A percentile compares a stretch with the other conserved stretches of the same genome.
Conservation (phyloP, 495 filamentous ascomycete species). For the Talaromyces liani region DNA sequence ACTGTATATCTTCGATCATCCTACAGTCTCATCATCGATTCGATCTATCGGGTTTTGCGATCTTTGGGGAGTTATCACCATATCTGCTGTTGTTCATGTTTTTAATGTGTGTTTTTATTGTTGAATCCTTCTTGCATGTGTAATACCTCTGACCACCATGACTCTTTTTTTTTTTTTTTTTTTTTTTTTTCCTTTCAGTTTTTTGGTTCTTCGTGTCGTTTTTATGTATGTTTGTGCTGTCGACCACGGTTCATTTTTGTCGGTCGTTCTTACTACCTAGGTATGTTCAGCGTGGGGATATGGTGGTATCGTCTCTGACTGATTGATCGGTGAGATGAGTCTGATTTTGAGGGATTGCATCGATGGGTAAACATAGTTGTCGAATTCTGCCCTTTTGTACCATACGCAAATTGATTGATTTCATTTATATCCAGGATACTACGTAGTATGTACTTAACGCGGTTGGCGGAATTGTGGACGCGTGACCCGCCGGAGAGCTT, state of each 20-base stretch:
- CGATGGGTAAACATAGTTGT: not conserved
- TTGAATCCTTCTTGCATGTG: not conserved
- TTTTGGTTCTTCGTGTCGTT: not conserved
- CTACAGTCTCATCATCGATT: not conserved
- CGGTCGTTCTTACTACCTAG: not conserved
- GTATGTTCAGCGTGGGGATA: not conserved
- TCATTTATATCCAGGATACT: not conserved
- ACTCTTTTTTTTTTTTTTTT: not conserved
- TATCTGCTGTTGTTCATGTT: not conserved
- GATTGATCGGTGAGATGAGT: not conserved
- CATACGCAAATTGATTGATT: not conserved
- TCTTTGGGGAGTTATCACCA: not conserved
- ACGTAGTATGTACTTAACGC: not conserved
- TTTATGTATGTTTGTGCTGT: not conserved
- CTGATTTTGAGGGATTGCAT: not conserved
- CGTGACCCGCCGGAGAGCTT: not conserved
- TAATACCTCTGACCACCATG: not conserved
- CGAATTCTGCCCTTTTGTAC: conserved; percentile 1
- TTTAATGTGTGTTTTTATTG: not conserved
- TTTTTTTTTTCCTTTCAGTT: too few relatives aligned
- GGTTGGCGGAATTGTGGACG: not conserved
- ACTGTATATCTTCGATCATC: not conserved
- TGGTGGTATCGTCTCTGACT: not conserved
- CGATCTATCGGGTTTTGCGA: not conserved
- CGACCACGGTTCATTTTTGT: not conserved